Percentiles rank a stretch among this genome's conserved stretches.
Conservation (phyloP, 768 basidiomycete species). For the Mycena metata region DNA sequence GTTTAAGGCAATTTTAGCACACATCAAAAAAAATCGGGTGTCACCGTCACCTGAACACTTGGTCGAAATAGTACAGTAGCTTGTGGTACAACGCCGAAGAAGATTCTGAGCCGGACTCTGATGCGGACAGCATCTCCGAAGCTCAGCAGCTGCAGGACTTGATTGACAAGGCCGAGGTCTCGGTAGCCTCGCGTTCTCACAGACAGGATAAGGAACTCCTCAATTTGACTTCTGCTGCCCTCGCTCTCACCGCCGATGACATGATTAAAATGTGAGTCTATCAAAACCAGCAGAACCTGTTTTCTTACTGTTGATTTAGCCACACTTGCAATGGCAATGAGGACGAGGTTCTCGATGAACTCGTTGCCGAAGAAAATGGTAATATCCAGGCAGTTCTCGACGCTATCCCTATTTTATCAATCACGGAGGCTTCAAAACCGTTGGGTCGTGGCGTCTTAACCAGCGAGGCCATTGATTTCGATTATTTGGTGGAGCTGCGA, state of each 20-base stretch:
- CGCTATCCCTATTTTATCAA: not conserved
- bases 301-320: not conserved
- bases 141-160: constrained; percentile 14
- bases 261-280: too few relatives aligned
- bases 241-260: not conserved
- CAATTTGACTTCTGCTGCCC: constrained; percentile 15
- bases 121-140: constrained; percentile 7
- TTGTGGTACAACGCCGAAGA: constrained; percentile 9
- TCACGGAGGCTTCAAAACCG: constrained; percentile 15
- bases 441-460: constrained; percentile 1
- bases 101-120: not conserved
- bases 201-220: not conserved
- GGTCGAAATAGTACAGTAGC: too few relatives aligned
- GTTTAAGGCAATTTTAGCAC: too few relatives aligned
- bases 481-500: constrained; percentile 25
- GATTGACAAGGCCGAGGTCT: constrained; percentile 1
- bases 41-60: too few relatives aligned
- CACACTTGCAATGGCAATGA: not conserved
- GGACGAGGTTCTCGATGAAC: constrained; percentile 5
- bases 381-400: not conserved
- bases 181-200: not conserved
- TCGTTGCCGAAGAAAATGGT: not conserved
- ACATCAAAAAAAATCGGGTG: too few relatives aligned
- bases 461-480: constrained; percentile 8
- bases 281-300: not conserved